phyloP scores from a whole-genome alignment of 1,139 yeast species.

The Yamadazyma spencermartinsiae region DNA sequence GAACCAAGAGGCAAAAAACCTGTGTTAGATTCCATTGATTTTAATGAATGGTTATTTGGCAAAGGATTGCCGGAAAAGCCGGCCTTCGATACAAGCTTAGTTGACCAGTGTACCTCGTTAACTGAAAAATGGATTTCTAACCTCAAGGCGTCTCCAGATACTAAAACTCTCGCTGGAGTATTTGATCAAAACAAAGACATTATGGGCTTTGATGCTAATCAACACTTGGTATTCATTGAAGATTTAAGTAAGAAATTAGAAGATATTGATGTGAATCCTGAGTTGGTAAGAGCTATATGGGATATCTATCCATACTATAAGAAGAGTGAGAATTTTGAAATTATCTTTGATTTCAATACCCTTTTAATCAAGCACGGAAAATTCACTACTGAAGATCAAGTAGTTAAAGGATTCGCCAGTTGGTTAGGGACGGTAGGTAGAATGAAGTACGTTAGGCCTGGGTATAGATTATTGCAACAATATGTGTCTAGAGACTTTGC shows the following conservation, averaged over 20 bases:
- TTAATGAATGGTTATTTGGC: constrained; percentile 47
- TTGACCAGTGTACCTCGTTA: constrained; percentile 29
- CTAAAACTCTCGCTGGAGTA: constrained; percentile 4
- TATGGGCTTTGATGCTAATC: constrained; percentile 30
- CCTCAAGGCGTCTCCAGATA: constrained; percentile 10
- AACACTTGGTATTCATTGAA: constrained; percentile 36
- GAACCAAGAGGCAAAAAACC: constrained; percentile 72
- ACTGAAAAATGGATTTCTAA: constrained; percentile 27
- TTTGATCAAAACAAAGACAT: constrained; percentile 24
- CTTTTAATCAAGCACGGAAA: constrained; percentile 31
- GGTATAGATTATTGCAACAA: constrained; percentile 31
- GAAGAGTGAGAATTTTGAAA: constrained; percentile 32
- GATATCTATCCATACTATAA: constrained; percentile 27
- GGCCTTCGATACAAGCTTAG: constrained; percentile 31
- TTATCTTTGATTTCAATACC: constrained; percentile 32
- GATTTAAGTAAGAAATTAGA: constrained; percentile 27
- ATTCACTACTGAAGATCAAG: constrained; percentile 18
- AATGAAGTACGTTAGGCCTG: constrained; percentile 47
- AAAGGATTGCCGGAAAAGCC: constrained; percentile 35
- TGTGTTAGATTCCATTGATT: constrained; percentile 78
- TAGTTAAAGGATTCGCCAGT: constrained; percentile 26
- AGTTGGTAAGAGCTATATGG: constrained; percentile 21
- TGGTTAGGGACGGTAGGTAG: constrained; percentile 47
- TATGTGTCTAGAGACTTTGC: constrained; percentile 34
- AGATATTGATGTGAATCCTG: constrained; percentile 14